A percentile compares a stretch with the other conserved stretches of the same genome.
Conservation (phyloP, 2,329 filamentous ascomycete genomes). For the Pleoardoris graminearum region DNA sequence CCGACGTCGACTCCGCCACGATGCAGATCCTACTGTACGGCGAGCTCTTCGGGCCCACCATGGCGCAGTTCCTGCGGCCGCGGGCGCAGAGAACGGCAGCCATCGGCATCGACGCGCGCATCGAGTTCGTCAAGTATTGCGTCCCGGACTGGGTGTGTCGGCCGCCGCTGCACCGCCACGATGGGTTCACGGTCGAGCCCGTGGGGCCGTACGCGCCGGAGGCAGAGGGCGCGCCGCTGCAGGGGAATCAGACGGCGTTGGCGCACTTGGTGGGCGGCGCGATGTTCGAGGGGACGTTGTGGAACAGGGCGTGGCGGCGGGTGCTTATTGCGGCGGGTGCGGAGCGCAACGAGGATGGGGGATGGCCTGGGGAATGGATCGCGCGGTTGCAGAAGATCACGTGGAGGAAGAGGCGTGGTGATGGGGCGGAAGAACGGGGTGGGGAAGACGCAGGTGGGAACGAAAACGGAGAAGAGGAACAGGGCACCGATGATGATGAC, state of each 20-base stretch:
- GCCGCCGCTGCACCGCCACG: neutral
- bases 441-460: neutral
- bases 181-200: neutral
- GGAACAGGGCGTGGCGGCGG: slow-evolving; percentile 5
- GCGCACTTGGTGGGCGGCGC: neutral
- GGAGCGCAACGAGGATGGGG: neutral
- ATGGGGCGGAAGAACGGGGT: neutral
- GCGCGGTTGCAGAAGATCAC: neutral
- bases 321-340: slow-evolving; percentile 1
- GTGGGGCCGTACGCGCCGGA: neutral
- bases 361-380: neutral
- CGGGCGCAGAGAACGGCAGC: neutral
- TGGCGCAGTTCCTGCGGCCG: neutral
- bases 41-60: neutral
- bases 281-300: neutral
- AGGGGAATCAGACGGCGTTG: neutral
- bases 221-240: neutral
- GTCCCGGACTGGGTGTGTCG: neutral
- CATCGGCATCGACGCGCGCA: neutral
- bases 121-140: slow-evolving; percentile 6
- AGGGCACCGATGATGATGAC: neutral
- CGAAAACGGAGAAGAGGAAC: neutral
- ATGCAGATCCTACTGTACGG: neutral
- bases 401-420: neutral
- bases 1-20: neutral